Evolutionary conservation across 75 land plant species (phyloP).

Genomic region (Cunninghamia lanceolata): DNA sequence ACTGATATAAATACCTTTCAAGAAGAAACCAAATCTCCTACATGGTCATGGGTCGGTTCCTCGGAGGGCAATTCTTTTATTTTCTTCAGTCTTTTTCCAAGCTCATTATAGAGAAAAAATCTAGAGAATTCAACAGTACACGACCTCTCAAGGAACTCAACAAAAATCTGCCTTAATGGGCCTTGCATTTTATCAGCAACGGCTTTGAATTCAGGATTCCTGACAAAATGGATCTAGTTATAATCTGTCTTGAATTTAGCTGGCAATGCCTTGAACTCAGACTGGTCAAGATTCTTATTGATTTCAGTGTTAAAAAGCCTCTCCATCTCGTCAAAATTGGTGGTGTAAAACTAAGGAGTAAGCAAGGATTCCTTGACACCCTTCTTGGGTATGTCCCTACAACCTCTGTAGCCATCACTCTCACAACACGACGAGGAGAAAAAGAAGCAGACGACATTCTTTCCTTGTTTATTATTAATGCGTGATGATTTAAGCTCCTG

Average conservation of each 20-base stretch:
- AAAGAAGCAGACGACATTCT: not conserved
- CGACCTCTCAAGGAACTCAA: constrained; percentile 97
- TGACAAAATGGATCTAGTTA: constrained; percentile 95
- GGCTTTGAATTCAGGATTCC: constrained; percentile 93
- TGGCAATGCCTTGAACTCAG: constrained; percentile 83
- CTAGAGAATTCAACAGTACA: constrained; percentile 99
- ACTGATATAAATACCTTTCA: too few relatives aligned
- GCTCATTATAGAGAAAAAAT: constrained; percentile 94
- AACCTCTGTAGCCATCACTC: constrained; percentile 10
- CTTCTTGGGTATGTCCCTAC: constrained; percentile 42
- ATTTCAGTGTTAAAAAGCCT: constrained; percentile 85
- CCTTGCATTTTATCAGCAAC: constrained; percentile 95
- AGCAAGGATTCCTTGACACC: constrained; percentile 71
- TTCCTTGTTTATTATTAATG: not conserved
- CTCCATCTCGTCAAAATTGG: constrained; percentile 99
- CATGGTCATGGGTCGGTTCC: too few relatives aligned
- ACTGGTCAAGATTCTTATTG: constrained; percentile 85
- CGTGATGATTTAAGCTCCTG: not conserved
- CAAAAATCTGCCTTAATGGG: constrained; percentile 87
- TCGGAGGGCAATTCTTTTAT: too few relatives aligned
- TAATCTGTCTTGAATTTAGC: constrained; percentile 95
- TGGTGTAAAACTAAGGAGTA: constrained; percentile 97
- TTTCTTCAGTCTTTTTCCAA: constrained; percentile 96
- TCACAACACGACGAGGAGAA: not conserved
- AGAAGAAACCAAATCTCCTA: too few relatives aligned